Percentiles rank a stretch among this genome's conserved stretches.
Evolutionary conservation across 2,329 filamentous ascomycete species (phyloP).

Genomic region (Talaromyces sp.): DNA sequence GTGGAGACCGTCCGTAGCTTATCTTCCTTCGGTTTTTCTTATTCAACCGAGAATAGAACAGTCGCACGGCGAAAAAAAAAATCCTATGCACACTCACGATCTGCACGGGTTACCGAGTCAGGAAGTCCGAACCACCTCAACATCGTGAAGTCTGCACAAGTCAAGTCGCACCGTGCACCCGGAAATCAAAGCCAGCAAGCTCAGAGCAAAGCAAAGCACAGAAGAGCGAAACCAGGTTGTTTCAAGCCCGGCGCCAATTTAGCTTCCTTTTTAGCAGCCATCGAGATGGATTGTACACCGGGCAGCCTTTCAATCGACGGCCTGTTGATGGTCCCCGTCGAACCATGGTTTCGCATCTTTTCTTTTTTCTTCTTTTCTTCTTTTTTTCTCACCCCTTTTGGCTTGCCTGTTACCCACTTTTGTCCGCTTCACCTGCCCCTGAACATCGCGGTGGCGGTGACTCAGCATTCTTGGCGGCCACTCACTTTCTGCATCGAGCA

Average conservation of each 20-base stretch:
- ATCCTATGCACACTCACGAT: slow-evolving; percentile 23
- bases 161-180: neutral
- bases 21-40: slow-evolving; percentile 16
- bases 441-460: neutral
- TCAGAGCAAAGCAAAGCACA: too few species aligned
- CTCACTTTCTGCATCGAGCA: neutral
- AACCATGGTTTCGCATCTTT: neutral
- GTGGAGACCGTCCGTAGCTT: slow-evolving; percentile 29
- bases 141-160: slow-evolving; percentile 5
- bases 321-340: neutral
- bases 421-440: too few species aligned
- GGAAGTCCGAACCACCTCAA: slow-evolving; percentile 29
- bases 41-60: slow-evolving; percentile 18
- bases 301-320: neutral
- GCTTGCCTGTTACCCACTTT: too few species aligned
- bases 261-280: too few species aligned
- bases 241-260: too few species aligned
- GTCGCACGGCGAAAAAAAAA: slow-evolving; percentile 14
- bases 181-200: neutral
- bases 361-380: neutral
- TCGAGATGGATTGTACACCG: neutral
- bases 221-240: too few species aligned
- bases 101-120: slow-evolving; percentile 26
- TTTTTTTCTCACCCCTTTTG: neutral
- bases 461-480: neutral